phyloP scores from a whole-genome alignment of 192 early-diverging fungal genomes.

The Pilobolus umbonatus region DNA sequence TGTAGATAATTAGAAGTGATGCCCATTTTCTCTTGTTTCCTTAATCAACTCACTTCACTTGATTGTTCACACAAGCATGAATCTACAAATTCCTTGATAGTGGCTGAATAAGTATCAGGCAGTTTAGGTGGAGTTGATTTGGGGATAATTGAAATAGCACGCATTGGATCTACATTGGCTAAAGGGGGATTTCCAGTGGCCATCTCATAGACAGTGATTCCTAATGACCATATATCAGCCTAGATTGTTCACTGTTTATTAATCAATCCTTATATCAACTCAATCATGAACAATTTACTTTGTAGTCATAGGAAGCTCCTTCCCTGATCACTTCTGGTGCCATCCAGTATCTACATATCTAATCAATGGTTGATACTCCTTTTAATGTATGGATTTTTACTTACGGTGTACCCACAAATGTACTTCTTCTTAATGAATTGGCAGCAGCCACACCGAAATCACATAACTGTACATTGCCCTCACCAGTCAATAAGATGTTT shows the following conservation, averaged over 20 bases:
- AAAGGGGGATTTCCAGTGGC: slow-evolving; percentile 94
- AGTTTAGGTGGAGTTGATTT: slow-evolving; percentile 75
- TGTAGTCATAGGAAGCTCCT: slow-evolving; percentile 85
- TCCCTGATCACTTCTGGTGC: slow-evolving; percentile 80
- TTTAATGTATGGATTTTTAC: not conserved
- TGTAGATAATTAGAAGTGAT: not conserved
- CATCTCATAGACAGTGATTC: slow-evolving; percentile 97
- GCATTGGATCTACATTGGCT: slow-evolving; percentile 84
- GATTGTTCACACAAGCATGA: slow-evolving; percentile 85
- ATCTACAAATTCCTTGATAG: slow-evolving; percentile 86
- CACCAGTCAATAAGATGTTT: slow-evolving; percentile 86
- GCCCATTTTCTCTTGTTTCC: not conserved
- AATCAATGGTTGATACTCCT: not conserved
- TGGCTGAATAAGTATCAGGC: slow-evolving; percentile 70
- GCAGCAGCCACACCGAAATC: slow-evolving; percentile 97
- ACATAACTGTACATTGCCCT: slow-evolving; percentile 88
- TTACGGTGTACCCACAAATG: slow-evolving; percentile 91
- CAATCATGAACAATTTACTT: slow-evolving; percentile 46
- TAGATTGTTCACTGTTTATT: slow-evolving; percentile 23
- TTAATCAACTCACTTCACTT: slow-evolving; percentile 48
- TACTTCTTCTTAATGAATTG: slow-evolving; percentile 71
- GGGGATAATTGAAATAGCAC: slow-evolving; percentile 85
- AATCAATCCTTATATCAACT: not conserved
- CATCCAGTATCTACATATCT: slow-evolving; percentile 65
- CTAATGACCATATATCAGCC: slow-evolving; percentile 99